A percentile compares a stretch with the other conserved stretches of the same genome.
Conservation (phyloP, 768 basidiomycete genomes). For the Polyporus arcularius region DNA sequence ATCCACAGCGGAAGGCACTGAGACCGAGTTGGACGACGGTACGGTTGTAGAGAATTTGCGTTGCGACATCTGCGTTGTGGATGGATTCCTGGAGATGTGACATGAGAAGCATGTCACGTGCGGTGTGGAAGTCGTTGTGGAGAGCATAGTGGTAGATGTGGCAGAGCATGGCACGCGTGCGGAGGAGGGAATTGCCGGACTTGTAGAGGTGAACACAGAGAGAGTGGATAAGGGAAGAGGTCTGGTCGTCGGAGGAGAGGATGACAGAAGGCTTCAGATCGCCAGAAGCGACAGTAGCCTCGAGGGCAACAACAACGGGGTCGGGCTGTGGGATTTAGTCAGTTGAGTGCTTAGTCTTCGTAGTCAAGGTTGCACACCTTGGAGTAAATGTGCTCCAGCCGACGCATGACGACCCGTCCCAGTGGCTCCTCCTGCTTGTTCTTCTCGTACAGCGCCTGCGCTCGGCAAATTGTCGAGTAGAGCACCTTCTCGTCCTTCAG, state of each 20-base stretch:
- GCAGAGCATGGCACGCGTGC: conserved; percentile 95
- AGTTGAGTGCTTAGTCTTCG: background rate
- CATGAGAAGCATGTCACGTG: conserved; percentile 98
- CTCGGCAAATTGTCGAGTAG: conserved; percentile 90
- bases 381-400: conserved; percentile 96
- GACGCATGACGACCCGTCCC: conserved; percentile 88
- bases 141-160: conserved; percentile 98
- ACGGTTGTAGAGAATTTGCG: conserved; percentile 97
- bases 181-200: conserved; percentile 85
- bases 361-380: conserved; percentile 58
- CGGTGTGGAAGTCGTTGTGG: conserved; percentile 94
- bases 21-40: conserved; percentile 96
- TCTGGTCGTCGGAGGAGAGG: conserved; percentile 53
- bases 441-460: conserved; percentile 89
- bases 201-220: conserved; percentile 94
- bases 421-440: conserved; percentile 76
- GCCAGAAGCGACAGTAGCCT: conserved; percentile 61
- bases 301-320: conserved; percentile 87
- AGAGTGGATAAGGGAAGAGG: conserved; percentile 80
- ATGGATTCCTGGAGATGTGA: conserved; percentile 97
- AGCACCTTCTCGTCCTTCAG: conserved; percentile 94
- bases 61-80: conserved; percentile 93
- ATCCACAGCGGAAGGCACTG: conserved; percentile 92
- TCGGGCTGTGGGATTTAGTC: conserved; percentile 67
- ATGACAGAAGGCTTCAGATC: conserved; percentile 65